Percentiles rank a stretch among this genome's conserved stretches.
Conservation (phyloP, 139 green algal genomes). For the Auxenochlorella pyrenoidosa region DNA sequence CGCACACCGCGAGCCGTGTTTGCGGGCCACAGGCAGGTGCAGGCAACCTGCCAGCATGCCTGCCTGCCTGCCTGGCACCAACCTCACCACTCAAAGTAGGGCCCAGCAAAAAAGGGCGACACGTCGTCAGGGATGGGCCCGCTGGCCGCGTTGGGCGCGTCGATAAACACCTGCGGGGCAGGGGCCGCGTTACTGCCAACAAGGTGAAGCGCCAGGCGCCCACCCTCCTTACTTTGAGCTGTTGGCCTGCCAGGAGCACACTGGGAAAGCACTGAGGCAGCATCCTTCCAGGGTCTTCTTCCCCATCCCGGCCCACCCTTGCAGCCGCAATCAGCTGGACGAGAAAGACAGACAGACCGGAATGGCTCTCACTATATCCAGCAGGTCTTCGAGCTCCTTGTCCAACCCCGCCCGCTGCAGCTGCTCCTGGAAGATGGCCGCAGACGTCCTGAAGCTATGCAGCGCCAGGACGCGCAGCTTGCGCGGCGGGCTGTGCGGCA, state of each 20-base stretch:
- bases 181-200: neutral
- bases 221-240: neutral
- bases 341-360: no score
- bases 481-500: neutral
- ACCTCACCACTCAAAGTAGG: conserved; percentile 45
- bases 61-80: no score
- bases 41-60: neutral
- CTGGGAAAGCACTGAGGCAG: no score
- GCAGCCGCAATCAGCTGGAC: neutral
- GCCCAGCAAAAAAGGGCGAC: conserved; percentile 46
- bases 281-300: no score
- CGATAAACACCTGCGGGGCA: conserved; percentile 40
- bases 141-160: conserved; percentile 61
- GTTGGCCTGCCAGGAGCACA: no score
- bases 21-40: no score
- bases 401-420: conserved; percentile 51
- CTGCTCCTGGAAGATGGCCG: conserved; percentile 56
- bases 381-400: conserved; percentile 47
- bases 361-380: conserved; percentile 46
- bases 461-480: conserved; percentile 54
- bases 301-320: neutral
- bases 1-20: no score
- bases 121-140: conserved; percentile 65
- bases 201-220: neutral
- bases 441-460: conserved; percentile 57